Conservation (phyloP, 345 rosid species). For the Garcia nutans region DNA sequence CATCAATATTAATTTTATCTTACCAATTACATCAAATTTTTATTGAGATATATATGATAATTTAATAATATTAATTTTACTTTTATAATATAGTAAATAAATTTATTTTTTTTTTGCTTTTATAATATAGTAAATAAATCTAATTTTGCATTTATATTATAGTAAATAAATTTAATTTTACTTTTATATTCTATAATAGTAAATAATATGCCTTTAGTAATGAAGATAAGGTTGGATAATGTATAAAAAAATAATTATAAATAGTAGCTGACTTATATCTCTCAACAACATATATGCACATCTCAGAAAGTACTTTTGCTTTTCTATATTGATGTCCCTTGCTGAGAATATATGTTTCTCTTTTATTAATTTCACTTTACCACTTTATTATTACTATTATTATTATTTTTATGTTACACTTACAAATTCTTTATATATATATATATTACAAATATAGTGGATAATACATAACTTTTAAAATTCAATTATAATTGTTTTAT, state of each 20-base stretch:
- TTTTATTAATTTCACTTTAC: not conserved
- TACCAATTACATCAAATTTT: no score
- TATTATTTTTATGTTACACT: not conserved
- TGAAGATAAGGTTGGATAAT: not conserved
- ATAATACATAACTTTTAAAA: not conserved
- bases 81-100: no score
- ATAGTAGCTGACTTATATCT: not conserved
- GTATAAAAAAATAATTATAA: not conserved
- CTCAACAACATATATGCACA: not conserved
- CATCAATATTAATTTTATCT: no score
- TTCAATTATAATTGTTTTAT: not conserved
- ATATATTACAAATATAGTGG: not conserved
- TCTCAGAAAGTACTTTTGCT: not conserved
- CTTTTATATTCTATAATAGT: no score
- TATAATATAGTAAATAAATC: no score
- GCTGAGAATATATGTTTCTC: conserved; percentile 10
- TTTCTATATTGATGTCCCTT: not conserved
- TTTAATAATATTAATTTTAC: no score
- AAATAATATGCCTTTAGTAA: no score
- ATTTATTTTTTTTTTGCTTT: no score
- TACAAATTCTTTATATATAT: no score
- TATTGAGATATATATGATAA: no score
- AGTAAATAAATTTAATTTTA: no score
- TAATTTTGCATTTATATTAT: no score
- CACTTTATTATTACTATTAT: not conserved